Evolutionary conservation across 495 filamentous ascomycete genomes (phyloP).

Genomic region (Viridothelium virens): DNA sequence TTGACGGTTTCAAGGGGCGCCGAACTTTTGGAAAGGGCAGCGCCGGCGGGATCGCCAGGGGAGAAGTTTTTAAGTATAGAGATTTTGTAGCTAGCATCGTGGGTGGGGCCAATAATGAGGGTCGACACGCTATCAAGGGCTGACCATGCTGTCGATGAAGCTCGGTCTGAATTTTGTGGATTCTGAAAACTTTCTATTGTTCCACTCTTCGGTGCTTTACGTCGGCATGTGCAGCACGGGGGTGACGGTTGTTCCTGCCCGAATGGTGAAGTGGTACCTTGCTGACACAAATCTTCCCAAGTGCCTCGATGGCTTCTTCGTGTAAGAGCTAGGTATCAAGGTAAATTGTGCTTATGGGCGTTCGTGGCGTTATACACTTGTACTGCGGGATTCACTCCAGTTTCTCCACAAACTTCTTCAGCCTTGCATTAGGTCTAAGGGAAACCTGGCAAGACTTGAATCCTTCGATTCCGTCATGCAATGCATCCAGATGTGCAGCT

Average conservation of each 20-base stretch:
- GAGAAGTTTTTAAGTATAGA: constrained; percentile 70
- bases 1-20: constrained; percentile 75
- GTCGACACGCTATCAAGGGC: neutral
- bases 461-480: neutral
- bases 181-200: neutral
- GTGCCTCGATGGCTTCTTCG: no score
- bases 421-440: neutral
- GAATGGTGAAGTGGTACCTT: neutral
- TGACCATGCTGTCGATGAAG: constrained; percentile 8
- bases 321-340: no score
- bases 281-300: neutral
- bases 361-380: no score
- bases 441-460: neutral
- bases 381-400: no score
- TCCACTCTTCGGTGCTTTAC: neutral
- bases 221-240: neutral
- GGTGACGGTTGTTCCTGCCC: neutral
- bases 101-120: constrained; percentile 18
- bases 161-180: neutral
- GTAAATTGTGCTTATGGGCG: no score
- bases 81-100: constrained; percentile 63
- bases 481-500: no score
- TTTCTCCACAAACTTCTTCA: neutral
- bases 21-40: constrained; percentile 59
- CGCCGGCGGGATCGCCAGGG: constrained; percentile 37